phyloP scores from a whole-genome alignment of 371 early-diverging fungal genomes.

The Cokeromyces recurvatus region DNA sequence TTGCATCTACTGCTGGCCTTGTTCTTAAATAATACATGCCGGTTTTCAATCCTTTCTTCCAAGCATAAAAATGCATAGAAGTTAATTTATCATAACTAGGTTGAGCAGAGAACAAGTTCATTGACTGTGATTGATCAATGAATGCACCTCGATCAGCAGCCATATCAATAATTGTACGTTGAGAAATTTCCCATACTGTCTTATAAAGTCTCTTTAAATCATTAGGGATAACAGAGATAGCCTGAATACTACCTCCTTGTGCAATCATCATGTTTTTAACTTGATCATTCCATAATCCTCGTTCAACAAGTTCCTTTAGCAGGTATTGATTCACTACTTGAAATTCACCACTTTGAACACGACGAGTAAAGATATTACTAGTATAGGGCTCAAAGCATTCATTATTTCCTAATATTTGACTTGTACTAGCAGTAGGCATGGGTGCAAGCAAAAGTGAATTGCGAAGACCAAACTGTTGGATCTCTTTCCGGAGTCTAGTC shows the following conservation, averaged over 20 bases:
- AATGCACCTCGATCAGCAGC: conserved; percentile 96
- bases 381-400: conserved; percentile 99
- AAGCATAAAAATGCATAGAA: conserved; percentile 99
- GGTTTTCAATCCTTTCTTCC: conserved; percentile 98
- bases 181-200: conserved; percentile 98
- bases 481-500: conserved; percentile 78
- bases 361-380: conserved; percentile 96
- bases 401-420: conserved; percentile 98
- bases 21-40: conserved; percentile 99
- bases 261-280: conserved; percentile 98
- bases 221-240: conserved; percentile 73
- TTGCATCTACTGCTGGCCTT: conserved; percentile 96
- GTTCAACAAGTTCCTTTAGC: conserved; percentile 90
- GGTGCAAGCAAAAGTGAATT: conserved; percentile 98
- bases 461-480: conserved; percentile 91
- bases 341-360: conserved; percentile 99
- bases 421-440: conserved; percentile 99
- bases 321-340: conserved; percentile 98
- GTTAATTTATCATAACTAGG: conserved; percentile 93
- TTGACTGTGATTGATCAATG: conserved; percentile 98
- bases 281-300: conserved; percentile 93
- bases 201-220: conserved; percentile 96
- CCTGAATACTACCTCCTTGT: conserved; percentile 93
- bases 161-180: conserved; percentile 83
- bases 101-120: conserved; percentile 96